Evolutionary conservation across 176 grass and related monocot genomes (phyloP).

Genomic region (Hyparrhenia diplandra): DNA sequence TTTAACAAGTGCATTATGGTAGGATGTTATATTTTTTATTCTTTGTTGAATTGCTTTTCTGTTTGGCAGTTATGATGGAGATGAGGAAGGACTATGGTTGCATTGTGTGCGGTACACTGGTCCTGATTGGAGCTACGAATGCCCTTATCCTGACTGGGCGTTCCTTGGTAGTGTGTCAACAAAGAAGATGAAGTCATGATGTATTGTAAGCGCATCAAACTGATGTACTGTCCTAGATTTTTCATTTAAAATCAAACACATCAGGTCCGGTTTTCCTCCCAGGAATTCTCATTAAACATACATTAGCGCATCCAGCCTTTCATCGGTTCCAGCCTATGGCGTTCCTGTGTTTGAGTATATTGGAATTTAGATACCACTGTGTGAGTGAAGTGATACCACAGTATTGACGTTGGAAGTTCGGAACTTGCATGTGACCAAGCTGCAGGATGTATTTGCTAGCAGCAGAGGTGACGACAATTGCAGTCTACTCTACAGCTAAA

Average conservation of each 20-base stretch:
- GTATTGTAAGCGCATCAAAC: neutral
- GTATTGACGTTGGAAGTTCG: neutral
- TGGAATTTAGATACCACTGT: neutral
- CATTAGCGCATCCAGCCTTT: neutral
- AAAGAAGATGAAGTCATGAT: slow-evolving; percentile 41
- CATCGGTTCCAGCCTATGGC: neutral
- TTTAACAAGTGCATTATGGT: neutral
- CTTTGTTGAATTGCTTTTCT: neutral
- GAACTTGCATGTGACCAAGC: neutral
- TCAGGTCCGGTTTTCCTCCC: neutral
- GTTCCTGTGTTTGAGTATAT: neutral
- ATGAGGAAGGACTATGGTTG: slow-evolving; percentile 81
- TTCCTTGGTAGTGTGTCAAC: slow-evolving; percentile 26
- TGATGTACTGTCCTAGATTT: too few relatives aligned
- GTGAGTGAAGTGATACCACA: neutral
- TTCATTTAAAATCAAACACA: too few relatives aligned
- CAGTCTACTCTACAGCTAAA: neutral
- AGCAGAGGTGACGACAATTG: neutral
- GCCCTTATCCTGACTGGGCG: slow-evolving; percentile 83
- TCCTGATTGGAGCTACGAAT: slow-evolving; percentile 88
- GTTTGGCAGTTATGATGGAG: slow-evolving; percentile 64
- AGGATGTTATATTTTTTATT: neutral
- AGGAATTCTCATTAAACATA: too few relatives aligned
- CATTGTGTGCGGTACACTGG: slow-evolving; percentile 79
- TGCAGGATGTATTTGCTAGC: neutral